phyloP scores from a whole-genome alignment of 768 basidiomycete species.

The Mycena polygramma region DNA sequence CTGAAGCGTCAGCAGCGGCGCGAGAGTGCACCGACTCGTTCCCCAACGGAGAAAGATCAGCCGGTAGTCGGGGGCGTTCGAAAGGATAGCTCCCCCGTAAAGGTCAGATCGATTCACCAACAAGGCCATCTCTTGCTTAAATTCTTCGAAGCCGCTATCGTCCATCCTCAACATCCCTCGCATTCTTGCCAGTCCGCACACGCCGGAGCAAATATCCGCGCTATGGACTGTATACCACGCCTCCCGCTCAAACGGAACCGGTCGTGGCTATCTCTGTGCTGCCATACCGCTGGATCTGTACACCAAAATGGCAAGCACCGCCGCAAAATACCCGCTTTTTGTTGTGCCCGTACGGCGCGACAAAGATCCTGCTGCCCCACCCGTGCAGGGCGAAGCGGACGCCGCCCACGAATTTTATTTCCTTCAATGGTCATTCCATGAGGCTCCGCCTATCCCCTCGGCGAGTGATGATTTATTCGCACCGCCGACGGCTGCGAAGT shows the following conservation, averaged over 20 bases:
- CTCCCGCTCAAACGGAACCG: constrained; percentile 82
- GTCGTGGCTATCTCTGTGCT: constrained; percentile 89
- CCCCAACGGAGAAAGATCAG: constrained; percentile 20
- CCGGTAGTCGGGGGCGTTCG: constrained; percentile 44
- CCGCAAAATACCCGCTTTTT: constrained; percentile 80
- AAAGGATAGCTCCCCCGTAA: constrained; percentile 78
- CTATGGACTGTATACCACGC: constrained; percentile 94
- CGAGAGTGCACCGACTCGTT: constrained; percentile 36
- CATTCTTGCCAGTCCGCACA: constrained; percentile 76
- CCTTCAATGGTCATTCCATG: constrained; percentile 92
- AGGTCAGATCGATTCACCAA: constrained; percentile 53
- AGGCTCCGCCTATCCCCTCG: constrained; percentile 71
- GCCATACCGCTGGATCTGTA: constrained; percentile 82
- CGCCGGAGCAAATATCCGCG: constrained; percentile 78
- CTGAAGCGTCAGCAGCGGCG: constrained; percentile 39
- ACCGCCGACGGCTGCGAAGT: constrained; percentile 44
- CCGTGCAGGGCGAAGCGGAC: constrained; percentile 48
- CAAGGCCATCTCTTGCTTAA: constrained; percentile 10
- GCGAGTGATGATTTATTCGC: constrained; percentile 60
- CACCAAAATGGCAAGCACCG: constrained; percentile 73
- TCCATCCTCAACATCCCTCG: constrained; percentile 84
- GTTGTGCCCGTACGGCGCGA: constrained; percentile 83
- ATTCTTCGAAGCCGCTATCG: constrained; percentile 74
- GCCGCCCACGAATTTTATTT: constrained; percentile 84
- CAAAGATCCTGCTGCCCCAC: constrained; percentile 41